phyloP scores from a whole-genome alignment of 78 protist genomes.

The Dictyostelium firmibasis region DNA sequence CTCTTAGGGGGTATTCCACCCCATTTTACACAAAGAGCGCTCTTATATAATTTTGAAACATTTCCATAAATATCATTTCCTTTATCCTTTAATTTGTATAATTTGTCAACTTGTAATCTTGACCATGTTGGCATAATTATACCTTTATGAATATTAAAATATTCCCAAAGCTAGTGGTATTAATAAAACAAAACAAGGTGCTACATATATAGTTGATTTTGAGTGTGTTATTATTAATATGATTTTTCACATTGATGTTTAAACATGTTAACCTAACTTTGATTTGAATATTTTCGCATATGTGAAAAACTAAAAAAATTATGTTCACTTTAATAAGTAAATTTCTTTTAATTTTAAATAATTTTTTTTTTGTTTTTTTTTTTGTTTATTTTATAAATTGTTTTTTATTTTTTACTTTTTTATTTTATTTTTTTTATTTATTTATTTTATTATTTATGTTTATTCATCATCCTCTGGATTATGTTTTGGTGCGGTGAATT shows the following conservation, averaged over 20 bases:
- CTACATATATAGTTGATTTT: background rate
- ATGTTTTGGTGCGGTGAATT: slow-evolving; percentile 29
- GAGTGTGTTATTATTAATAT: background rate
- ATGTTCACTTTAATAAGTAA: too few relatives aligned
- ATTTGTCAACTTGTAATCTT: background rate
- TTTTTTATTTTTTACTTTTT: background rate
- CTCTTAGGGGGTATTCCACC: background rate
- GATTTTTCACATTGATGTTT: too few relatives aligned
- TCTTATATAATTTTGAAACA: too few relatives aligned
- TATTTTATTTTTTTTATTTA: background rate
- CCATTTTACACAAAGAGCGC: background rate
- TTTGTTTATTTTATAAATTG: background rate
- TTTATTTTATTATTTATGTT: background rate
- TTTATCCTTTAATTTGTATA: too few relatives aligned
- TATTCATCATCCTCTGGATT: slow-evolving; percentile 29
- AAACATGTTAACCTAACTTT: too few relatives aligned
- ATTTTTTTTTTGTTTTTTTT: background rate
- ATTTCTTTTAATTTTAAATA: background rate
- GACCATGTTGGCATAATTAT: background rate
- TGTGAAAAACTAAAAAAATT: too few relatives aligned
- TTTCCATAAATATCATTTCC: background rate
- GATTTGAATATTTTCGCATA: too few relatives aligned
- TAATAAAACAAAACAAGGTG: background rate
- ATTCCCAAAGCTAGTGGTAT: too few relatives aligned
- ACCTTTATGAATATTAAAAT: too few relatives aligned